Base-by-base conservation (phyloP, 257 asterid species). In the Penstemon barbatus region DNA sequence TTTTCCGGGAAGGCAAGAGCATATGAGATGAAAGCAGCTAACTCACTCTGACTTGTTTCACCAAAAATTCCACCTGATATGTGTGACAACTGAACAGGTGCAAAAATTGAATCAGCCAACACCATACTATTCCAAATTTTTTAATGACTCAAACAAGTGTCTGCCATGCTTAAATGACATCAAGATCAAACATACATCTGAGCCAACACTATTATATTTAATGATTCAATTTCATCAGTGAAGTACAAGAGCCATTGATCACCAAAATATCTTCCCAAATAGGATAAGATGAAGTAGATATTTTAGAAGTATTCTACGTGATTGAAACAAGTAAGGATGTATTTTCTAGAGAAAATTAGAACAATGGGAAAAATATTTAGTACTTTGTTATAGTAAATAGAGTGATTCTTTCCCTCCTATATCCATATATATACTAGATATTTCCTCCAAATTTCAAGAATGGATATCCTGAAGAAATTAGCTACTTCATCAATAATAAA, bases 31-130 rank as follows among this genome's bases (percentile, higher is more conserved):
- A 86, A 86, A 65, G 89, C 91, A 62, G 85, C 89, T 71, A 86
- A 70, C 71, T 86, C 91, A 68, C 91, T 86, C 70, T 79, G 85
- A 75, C 83, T 86, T 9, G 91, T 86, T 82, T 86, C 89, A 3
- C 85, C 88, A 71, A 86, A 86, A 49, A 66, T 63, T 53, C 86
- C 85, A 66, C 82, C 82, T 55, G 81, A 62, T 67, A 69, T 44
- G 25, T 75, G 75, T 63, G 87, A 83, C 43, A 46, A 7, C 76
- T 72, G 65, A 55, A 55, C 41, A 56, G 45, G 46, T 60, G 46
- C 12, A 49, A 48, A 57, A 7, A 33, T 50, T 44, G 8, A 45
- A 37, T 68, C 49, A 68, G 73, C 33, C 11, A 69, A 59, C 18
- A 33, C 10, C 53, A 43, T 48, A 55, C 7, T 33, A 57, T 12